Percentiles rank a stretch among this genome's conserved stretches.
Evolutionary conservation across 2,329 filamentous ascomycete species (phyloP).

Genomic region (Hypoxylon sp.): DNA sequence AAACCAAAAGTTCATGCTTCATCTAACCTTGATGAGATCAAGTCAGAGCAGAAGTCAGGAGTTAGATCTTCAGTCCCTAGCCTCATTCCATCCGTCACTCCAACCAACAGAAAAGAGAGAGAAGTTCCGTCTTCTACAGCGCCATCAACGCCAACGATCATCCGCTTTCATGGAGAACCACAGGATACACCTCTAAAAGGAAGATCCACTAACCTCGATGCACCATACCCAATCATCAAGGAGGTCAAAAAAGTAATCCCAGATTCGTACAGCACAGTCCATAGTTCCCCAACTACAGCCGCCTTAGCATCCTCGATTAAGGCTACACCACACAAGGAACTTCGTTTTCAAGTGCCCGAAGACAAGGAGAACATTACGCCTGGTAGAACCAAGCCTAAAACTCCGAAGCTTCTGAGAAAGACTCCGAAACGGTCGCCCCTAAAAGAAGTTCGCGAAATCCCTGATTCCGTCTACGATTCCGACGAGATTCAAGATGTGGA

Average conservation of each 20-base stretch:
- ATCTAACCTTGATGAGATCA: constrained; percentile 14
- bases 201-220: constrained; percentile 49
- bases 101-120: constrained; percentile 47
- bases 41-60: constrained; percentile 9
- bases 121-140: constrained; percentile 52
- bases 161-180: constrained; percentile 45
- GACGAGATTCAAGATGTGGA: constrained; percentile 48
- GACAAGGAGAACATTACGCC: constrained; percentile 57
- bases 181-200: constrained; percentile 49
- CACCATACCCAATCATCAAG: constrained; percentile 46
- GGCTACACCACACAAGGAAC: constrained; percentile 48
- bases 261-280: constrained; percentile 52
- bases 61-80: constrained; percentile 43
- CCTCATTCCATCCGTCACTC: constrained; percentile 48
- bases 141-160: constrained; percentile 50
- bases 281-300: constrained; percentile 49
- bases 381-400: constrained; percentile 53
- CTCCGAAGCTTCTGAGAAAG: constrained; percentile 48
- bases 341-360: constrained; percentile 52
- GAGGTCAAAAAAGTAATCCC: constrained; percentile 48
- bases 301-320: constrained; percentile 45
- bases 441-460: constrained; percentile 51
- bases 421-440: constrained; percentile 47
- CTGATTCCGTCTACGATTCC: constrained; percentile 52
- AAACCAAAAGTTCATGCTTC: constrained; percentile 34